Evolutionary conservation across 2,329 filamentous ascomycete species (phyloP).

Genomic region (Hymenoscyphus linearis): DNA sequence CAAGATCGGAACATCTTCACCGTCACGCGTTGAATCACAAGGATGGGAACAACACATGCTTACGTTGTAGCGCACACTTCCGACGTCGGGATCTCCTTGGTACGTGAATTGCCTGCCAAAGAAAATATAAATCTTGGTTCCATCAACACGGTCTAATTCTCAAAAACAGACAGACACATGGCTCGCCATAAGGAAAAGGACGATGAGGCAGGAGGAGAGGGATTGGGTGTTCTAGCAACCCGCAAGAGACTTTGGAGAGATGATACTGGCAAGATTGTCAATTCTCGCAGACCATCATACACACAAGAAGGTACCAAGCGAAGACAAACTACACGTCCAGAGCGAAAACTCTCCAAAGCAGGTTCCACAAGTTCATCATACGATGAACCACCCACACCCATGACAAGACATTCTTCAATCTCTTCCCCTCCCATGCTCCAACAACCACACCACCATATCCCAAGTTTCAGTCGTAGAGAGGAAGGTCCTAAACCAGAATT

Average conservation of each 20-base stretch:
- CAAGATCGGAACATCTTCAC: constrained; percentile 46
- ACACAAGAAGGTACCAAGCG: constrained; percentile 25
- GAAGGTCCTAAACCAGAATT: constrained; percentile 1
- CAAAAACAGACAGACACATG: constrained; percentile 47
- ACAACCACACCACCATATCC: constrained; percentile 9
- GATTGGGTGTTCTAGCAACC: constrained; percentile 41
- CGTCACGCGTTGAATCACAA: constrained; percentile 47
- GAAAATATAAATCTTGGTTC: neutral
- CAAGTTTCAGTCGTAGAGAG: constrained; percentile 1
- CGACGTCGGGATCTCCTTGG: constrained; percentile 49
- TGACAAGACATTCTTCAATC: constrained; percentile 20
- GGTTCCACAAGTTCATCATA: constrained; percentile 9
- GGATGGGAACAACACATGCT: constrained; percentile 44
- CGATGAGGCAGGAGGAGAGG: constrained; percentile 43
- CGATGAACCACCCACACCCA: constrained; percentile 15
- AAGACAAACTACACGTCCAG: constrained; percentile 18
- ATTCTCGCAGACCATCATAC: constrained; percentile 35
- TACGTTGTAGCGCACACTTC: constrained; percentile 50
- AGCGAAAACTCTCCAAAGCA: constrained; percentile 16
- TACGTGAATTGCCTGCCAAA: constrained; percentile 30
- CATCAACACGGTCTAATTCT: neutral
- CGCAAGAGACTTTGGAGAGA: constrained; percentile 46
- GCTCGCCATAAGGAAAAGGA: constrained; percentile 42
- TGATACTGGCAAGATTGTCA: constrained; percentile 41
- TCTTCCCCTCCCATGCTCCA: constrained; percentile 23